Conservation (phyloP, 2,329 filamentous ascomycete genomes). For the Verticillium klebahnii region DNA sequence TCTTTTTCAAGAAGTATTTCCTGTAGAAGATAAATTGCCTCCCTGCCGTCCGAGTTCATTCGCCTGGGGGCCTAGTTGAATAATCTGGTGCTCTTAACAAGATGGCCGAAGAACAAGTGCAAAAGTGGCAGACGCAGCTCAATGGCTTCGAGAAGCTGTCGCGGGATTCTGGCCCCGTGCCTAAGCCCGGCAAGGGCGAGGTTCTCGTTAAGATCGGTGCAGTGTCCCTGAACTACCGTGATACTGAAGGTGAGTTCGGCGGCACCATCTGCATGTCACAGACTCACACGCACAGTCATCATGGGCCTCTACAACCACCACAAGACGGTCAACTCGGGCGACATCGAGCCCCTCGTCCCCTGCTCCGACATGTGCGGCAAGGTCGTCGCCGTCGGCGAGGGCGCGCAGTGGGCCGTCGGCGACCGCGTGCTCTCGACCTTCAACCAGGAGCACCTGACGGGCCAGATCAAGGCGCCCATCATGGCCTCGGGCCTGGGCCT, state of each 20-base stretch:
- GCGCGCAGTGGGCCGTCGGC: conserved; percentile 43
- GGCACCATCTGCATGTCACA: not conserved
- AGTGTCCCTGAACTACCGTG: conserved; percentile 46
- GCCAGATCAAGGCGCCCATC: conserved; percentile 52
- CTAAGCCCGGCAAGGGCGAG: conserved; percentile 43
- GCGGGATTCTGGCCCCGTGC: conserved; percentile 37
- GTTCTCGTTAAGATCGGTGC: conserved; percentile 42
- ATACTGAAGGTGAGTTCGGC: conserved; percentile 38
- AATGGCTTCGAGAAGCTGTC: conserved; percentile 51
- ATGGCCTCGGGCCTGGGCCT: conserved; percentile 56
- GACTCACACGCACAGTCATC: conserved; percentile 38
- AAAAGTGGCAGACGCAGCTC: conserved; percentile 52
- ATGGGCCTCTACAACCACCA: conserved; percentile 66
- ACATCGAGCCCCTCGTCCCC: conserved; percentile 47
- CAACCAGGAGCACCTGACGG: conserved; percentile 50
- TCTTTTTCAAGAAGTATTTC: not conserved
- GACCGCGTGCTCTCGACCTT: conserved; percentile 66
- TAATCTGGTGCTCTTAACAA: not conserved
- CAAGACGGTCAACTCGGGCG: conserved; percentile 37
- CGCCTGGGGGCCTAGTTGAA: not conserved
- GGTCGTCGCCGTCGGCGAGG: conserved; percentile 43
- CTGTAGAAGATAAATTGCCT: not conserved
- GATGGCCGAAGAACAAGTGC: conserved; percentile 6
- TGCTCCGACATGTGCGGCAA: conserved; percentile 68
- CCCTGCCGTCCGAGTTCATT: not conserved